Conservation (phyloP, 2,329 filamentous ascomycete genomes). For the Apiospora aurea region DNA sequence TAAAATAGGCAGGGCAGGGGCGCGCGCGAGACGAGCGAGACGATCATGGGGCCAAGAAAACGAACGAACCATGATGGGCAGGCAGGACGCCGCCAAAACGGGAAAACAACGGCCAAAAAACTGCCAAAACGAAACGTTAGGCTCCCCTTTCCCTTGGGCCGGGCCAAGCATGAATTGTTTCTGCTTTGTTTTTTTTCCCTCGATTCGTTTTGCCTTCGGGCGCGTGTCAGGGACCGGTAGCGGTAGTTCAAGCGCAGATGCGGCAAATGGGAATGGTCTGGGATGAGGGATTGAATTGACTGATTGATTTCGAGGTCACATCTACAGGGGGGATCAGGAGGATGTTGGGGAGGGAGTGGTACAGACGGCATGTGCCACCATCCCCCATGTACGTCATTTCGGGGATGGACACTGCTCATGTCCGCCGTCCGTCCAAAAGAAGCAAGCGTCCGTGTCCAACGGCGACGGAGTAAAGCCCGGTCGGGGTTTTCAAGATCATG, state of each 20-base stretch:
- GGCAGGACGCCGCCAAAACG: background rate
- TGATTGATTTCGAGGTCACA: too few species aligned
- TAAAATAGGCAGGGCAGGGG: background rate
- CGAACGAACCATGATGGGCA: too few species aligned
- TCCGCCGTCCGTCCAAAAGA: background rate
- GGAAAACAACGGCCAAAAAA: background rate
- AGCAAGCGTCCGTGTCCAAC: background rate
- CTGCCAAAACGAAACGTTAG: background rate
- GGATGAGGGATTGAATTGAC: too few species aligned
- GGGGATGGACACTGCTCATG: background rate
- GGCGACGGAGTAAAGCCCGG: background rate
- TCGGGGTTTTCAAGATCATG: background rate
- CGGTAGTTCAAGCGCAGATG: too few species aligned
- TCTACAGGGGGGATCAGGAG: background rate
- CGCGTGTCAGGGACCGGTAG: too few species aligned
- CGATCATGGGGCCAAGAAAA: background rate
- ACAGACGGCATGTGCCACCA: background rate
- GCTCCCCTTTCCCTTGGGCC: conserved; percentile 13
- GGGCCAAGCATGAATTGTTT: background rate
- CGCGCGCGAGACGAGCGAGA: too few species aligned
- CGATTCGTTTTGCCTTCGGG: background rate
- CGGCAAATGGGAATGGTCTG: too few species aligned
- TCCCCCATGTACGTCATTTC: background rate
- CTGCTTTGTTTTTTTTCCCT: background rate
- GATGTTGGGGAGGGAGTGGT: background rate